Evolutionary conservation across 2,329 filamentous ascomycete species (phyloP).

Genomic region (Cercospora citrullina): DNA sequence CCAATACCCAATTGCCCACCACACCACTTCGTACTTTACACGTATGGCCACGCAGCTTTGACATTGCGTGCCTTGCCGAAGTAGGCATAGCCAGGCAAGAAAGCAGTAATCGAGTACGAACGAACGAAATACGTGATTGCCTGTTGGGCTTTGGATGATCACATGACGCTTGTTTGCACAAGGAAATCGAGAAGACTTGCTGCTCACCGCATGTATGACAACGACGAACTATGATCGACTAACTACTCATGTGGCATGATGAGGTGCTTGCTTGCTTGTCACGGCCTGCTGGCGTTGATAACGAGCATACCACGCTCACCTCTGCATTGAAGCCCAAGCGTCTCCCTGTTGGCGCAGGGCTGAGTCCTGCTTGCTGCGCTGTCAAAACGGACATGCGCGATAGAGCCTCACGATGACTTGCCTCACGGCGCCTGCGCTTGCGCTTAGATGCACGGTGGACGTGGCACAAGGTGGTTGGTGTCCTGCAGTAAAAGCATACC

Average conservation of each 20-base stretch:
- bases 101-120: not conserved
- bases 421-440: not conserved
- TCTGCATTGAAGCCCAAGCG: not conserved
- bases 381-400: not conserved
- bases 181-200: not conserved
- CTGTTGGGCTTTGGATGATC: not conserved
- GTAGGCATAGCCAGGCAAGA: not conserved
- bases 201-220: constrained; percentile 14
- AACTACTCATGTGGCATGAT: not conserved
- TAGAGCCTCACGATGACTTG: constrained; percentile 3
- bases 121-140: not conserved
- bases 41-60: not conserved
- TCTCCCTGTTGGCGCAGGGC: not conserved
- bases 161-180: not conserved
- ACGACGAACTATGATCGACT: not conserved
- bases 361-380: constrained; percentile 4
- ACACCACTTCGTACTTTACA: not conserved
- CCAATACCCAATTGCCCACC: constrained; percentile 2
- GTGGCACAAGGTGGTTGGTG: constrained; percentile 14
- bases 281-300: not conserved
- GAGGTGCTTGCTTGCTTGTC: not conserved
- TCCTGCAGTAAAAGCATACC: not conserved
- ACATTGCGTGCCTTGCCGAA: not conserved
- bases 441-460: constrained; percentile 6
- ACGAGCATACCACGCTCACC: constrained; percentile 12